phyloP scores from a whole-genome alignment of 805 yeast genomes.

The Cyberlindnera xylosilytica region DNA sequence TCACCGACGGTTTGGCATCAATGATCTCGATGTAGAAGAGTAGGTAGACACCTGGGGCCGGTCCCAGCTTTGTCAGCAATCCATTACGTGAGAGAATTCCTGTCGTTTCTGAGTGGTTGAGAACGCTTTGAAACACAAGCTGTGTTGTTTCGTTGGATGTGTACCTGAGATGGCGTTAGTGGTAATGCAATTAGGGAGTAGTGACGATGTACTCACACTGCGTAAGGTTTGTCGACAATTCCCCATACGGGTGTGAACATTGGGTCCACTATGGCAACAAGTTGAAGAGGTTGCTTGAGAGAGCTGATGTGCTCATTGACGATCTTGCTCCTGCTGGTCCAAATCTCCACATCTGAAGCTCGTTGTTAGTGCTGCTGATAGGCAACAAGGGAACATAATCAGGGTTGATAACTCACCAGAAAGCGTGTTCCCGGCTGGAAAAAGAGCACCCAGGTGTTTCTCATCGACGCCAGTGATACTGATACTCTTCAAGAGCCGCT shows the following conservation, averaged over 20 bases:
- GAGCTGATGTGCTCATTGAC: slow-evolving; percentile 19
- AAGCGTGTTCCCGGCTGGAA: background rate
- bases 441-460: background rate
- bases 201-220: slow-evolving; percentile 21
- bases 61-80: slow-evolving; percentile 11
- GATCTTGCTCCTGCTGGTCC: slow-evolving; percentile 27
- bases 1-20: slow-evolving; percentile 10
- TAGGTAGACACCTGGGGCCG: slow-evolving; percentile 8
- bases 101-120: slow-evolving; percentile 16
- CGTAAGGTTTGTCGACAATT: slow-evolving; percentile 27
- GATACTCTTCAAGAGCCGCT: slow-evolving; percentile 16
- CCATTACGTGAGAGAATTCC: slow-evolving; percentile 15
- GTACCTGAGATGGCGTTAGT: slow-evolving; percentile 15
- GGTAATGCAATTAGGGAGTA: background rate
- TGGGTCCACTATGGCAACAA: slow-evolving; percentile 22
- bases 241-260: slow-evolving; percentile 26
- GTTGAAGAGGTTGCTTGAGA: slow-evolving; percentile 6
- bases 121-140: slow-evolving; percentile 13
- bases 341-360: slow-evolving; percentile 23
- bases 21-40: slow-evolving; percentile 22
- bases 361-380: background rate
- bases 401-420: slow-evolving; percentile 6
- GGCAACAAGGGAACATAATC: background rate
- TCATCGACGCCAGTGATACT: background rate
- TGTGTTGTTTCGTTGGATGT: slow-evolving; percentile 16